These are phyloP conservation scores for Salicornia ramosissima DNA, from an alignment of 148 eudicot species.

Conservation along the genomic window DNA sequence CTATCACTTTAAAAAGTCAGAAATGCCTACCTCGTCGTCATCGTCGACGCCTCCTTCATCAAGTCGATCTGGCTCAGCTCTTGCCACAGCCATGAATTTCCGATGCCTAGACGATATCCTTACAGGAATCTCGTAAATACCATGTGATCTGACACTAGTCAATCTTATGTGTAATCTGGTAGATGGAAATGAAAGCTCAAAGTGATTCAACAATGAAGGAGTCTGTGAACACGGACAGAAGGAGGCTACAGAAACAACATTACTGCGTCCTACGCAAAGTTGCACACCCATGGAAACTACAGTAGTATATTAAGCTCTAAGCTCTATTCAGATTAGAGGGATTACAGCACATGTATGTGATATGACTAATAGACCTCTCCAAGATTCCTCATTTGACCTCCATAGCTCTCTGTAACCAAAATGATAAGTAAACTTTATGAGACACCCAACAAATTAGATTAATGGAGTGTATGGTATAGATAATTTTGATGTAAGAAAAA, in stretches of 20 bases:
- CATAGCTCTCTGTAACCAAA: neutral
- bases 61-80: slow-evolving; percentile 41
- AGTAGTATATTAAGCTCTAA: neutral
- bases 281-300: slow-evolving; percentile 31
- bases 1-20: neutral
- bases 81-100: slow-evolving; percentile 33
- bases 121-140: slow-evolving; percentile 20
- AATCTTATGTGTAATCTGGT: slow-evolving; percentile 20
- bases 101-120: slow-evolving; percentile 19
- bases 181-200: slow-evolving; percentile 19
- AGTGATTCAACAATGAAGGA: slow-evolving; percentile 18
- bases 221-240: slow-evolving; percentile 29
- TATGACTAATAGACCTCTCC: neutral
- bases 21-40: slow-evolving; percentile 53
- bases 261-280: slow-evolving; percentile 30
- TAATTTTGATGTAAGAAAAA: no score
- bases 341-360: neutral
- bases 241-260: slow-evolving; percentile 25
- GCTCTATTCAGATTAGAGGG: neutral
- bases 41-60: slow-evolving; percentile 33
- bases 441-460: neutral
- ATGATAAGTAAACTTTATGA: neutral
- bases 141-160: slow-evolving; percentile 11
- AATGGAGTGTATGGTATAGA: no score
- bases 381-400: neutral